Conservation (phyloP, 2,329 filamentous ascomycete species). For the Fusarium torulosum region DNA sequence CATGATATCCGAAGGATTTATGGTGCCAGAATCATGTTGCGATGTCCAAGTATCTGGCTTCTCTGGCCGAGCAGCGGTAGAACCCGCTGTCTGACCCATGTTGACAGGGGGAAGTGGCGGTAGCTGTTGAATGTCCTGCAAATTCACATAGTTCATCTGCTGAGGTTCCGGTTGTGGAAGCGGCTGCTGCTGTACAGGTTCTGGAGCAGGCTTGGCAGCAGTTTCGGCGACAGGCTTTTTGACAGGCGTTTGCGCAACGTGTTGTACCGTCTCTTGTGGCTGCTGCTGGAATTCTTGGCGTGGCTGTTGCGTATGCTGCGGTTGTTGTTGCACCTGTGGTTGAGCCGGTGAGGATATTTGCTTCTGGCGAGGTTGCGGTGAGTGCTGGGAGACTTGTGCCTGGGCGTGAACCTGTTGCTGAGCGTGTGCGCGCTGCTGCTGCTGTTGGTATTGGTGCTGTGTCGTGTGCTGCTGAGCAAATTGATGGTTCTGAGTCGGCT, state of each 20-base stretch:
- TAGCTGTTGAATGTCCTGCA: constrained; percentile 55
- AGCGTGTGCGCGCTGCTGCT: constrained; percentile 27
- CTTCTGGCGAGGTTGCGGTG: constrained; percentile 30
- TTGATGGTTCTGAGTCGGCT: constrained; percentile 35
- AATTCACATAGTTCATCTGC: constrained; percentile 54
- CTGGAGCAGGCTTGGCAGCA: constrained; percentile 19
- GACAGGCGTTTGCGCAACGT: constrained; percentile 33
- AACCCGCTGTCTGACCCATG: constrained; percentile 43
- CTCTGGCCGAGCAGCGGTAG: constrained; percentile 23
- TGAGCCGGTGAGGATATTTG: constrained; percentile 25
- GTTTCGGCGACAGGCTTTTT: constrained; percentile 31
- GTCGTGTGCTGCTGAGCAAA: constrained; percentile 36
- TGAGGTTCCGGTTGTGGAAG: constrained; percentile 42
- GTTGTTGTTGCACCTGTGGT: constrained; percentile 35
- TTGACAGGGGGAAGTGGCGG: constrained; percentile 48
- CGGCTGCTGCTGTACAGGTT: constrained; percentile 35
- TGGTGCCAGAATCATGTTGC: constrained; percentile 38
- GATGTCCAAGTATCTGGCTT: constrained; percentile 28
- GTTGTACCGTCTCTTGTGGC: constrained; percentile 33
- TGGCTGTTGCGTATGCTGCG: constrained; percentile 30
- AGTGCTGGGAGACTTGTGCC: constrained; percentile 9
- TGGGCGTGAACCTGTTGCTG: constrained; percentile 29
- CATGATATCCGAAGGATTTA: constrained; percentile 48
- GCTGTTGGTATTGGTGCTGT: constrained; percentile 37
- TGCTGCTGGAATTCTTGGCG: constrained; percentile 25